Evolutionary conservation across 2,329 filamentous ascomycete species (phyloP).

Genomic region (Hypoxylon sp.): DNA sequence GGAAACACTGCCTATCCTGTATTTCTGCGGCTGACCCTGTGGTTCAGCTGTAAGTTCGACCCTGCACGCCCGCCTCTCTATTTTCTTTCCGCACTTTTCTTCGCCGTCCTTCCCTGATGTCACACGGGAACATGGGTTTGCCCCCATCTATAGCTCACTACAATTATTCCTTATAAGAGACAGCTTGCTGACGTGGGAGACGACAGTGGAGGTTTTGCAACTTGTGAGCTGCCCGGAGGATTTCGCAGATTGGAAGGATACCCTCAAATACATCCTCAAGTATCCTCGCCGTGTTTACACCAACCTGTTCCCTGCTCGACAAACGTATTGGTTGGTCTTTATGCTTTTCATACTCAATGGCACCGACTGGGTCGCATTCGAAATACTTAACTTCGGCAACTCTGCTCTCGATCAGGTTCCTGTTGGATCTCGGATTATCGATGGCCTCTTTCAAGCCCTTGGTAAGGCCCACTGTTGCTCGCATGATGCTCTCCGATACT

Average conservation of each 20-base stretch:
- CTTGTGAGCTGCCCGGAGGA: slow-evolving; percentile 49
- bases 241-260: slow-evolving; percentile 55
- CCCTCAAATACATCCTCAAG: slow-evolving; percentile 61
- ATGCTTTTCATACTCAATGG: slow-evolving; percentile 68
- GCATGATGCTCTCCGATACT: slow-evolving; percentile 8
- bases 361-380: slow-evolving; percentile 71
- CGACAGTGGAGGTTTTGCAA: slow-evolving; percentile 49
- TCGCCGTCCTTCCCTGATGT: too few relatives aligned
- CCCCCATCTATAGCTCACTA: neutral
- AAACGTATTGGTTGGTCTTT: slow-evolving; percentile 72
- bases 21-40: slow-evolving; percentile 67
- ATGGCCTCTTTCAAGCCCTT: slow-evolving; percentile 70
- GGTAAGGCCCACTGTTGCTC: slow-evolving; percentile 48
- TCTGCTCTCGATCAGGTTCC: slow-evolving; percentile 60
- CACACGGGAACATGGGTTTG: too few relatives aligned
- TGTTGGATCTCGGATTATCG: slow-evolving; percentile 62
- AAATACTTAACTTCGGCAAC: slow-evolving; percentile 71
- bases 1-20: slow-evolving; percentile 73
- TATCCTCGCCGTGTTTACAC: slow-evolving; percentile 68
- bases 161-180: neutral
- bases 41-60: slow-evolving; percentile 50
- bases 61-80: neutral
- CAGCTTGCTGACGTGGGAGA: neutral
- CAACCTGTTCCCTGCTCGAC: slow-evolving; percentile 67
- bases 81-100: neutral